These are phyloP conservation scores for Bonia amplexicaulis DNA, from an alignment of 176 grass and related monocot species.

Conservation along the genomic window DNA sequence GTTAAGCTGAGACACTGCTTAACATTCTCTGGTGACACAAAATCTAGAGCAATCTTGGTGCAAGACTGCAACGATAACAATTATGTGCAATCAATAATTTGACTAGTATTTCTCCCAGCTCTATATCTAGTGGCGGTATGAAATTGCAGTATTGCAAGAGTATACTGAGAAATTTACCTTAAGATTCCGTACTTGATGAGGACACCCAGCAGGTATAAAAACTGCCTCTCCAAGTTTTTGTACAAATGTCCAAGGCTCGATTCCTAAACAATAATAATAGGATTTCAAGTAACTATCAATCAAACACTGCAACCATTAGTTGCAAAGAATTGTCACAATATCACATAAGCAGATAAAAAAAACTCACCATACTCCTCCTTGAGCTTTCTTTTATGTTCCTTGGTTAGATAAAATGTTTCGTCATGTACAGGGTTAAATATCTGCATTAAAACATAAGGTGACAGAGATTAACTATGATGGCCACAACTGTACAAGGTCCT, in stretches of 20 bases:
- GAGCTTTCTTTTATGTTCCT: constrained; percentile 62
- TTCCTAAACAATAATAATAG: constrained; percentile 37
- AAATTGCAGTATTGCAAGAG: not conserved
- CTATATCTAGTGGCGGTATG: not conserved
- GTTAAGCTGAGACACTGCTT: constrained; percentile 63
- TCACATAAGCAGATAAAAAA: constrained; percentile 10
- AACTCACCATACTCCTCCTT: constrained; percentile 69
- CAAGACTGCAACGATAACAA: constrained; percentile 46
- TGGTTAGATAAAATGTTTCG: constrained; percentile 62
- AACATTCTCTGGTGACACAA: constrained; percentile 79
- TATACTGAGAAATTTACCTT: constrained; percentile 39
- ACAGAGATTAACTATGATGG: constrained; percentile 9
- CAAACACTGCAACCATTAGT: not conserved
- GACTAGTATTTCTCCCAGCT: not conserved
- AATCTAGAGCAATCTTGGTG: constrained; percentile 75
- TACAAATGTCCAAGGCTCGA: constrained; percentile 80
- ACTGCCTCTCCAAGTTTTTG: constrained; percentile 77
- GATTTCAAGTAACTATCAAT: not conserved
- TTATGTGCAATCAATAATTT: constrained; percentile 11
- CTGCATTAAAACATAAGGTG: constrained; percentile 38
- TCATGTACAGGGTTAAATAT: constrained; percentile 70
- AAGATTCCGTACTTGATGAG: constrained; percentile 84
- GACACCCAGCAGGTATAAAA: constrained; percentile 73
- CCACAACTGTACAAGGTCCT: not conserved
- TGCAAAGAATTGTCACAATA: not conserved